Conservation (phyloP, 1,284 basidiomycete genomes). For the Apiotrichum mycotoxinovorans region DNA sequence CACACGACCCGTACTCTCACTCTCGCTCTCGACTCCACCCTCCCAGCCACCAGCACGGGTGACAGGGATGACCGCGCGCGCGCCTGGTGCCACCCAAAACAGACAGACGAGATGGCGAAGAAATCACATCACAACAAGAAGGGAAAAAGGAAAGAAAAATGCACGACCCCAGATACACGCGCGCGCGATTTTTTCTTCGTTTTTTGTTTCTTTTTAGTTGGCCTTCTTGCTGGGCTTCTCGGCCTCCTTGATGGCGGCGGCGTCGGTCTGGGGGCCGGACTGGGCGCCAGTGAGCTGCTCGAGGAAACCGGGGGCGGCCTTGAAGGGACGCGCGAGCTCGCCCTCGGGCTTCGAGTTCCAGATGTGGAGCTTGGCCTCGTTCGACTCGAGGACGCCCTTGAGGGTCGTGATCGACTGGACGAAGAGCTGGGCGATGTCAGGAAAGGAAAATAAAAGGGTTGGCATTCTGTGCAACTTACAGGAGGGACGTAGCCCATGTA, state of each 20-base stretch:
- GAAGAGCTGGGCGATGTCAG: conserved; percentile 19
- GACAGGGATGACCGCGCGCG: no score
- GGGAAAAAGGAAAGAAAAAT: no score
- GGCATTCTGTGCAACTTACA: conserved; percentile 6
- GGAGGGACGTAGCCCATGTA: conserved; percentile 28
- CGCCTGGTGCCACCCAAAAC: no score
- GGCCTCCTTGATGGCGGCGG: conserved; percentile 77
- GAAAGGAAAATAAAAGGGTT: not conserved
- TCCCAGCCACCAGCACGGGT: no score
- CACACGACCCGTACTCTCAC: no score
- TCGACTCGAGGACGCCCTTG: conserved; percentile 22
- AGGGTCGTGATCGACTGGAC: conserved; percentile 23
- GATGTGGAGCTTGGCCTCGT: conserved; percentile 27
- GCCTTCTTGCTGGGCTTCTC: conserved; percentile 70
- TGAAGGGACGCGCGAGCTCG: conserved; percentile 22
- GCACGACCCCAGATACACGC: no score
- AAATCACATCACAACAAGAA: no score
- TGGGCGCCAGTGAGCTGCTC: conserved; percentile 49
- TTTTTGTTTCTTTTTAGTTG: no score
- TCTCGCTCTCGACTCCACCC: no score
- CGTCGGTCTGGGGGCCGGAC: conserved; percentile 70
- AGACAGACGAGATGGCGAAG: no score
- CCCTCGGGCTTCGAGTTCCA: conserved; percentile 20
- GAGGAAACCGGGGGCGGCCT: conserved; percentile 59
- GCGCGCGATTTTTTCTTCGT: no score